A percentile compares a stretch with the other conserved stretches of the same genome.
These are phyloP conservation scores for Orbilia oligospora DNA, from an alignment of 2,329 filamentous ascomycete species.

Conservation along the genomic window DNA sequence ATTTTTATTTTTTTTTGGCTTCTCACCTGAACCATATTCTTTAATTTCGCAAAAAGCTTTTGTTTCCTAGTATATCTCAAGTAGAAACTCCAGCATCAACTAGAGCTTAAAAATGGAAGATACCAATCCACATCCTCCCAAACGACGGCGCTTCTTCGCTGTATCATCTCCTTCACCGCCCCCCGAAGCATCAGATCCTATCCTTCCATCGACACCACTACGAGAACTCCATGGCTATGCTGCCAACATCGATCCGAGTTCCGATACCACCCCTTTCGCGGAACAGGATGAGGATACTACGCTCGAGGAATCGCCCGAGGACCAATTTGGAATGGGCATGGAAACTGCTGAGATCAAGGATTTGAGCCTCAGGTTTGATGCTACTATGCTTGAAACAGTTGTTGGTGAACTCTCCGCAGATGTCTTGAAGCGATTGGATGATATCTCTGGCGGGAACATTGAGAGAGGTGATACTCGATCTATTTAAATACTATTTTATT, in stretches of 20 bases:
- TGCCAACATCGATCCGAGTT: conserved; percentile 24
- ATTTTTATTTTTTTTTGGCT: background rate
- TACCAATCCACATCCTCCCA: conserved; percentile 51
- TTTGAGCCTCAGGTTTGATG: conserved; percentile 70
- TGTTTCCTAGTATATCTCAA: background rate
- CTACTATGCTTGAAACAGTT: conserved; percentile 73
- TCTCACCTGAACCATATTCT: background rate
- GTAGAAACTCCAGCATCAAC: background rate
- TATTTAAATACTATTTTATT: background rate
- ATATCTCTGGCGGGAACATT: conserved; percentile 73
- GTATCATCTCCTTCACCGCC: conserved; percentile 51
- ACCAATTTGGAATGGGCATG: background rate
- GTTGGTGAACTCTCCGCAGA: conserved; percentile 73
- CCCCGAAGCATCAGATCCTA: conserved; percentile 48
- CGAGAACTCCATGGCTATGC: conserved; percentile 40
- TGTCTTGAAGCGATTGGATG: conserved; percentile 71
- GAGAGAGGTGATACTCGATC: conserved; percentile 70
- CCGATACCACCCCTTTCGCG: conserved; percentile 41
- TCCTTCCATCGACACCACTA: conserved; percentile 53
- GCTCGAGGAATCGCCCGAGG: conserved; percentile 13
- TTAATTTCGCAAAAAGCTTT: conserved; percentile 4
- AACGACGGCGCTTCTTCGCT: conserved; percentile 56
- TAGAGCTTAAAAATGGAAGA: conserved; percentile 48
- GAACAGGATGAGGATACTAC: conserved; percentile 43
- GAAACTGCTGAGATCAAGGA: conserved; percentile 64